Evolutionary conservation across 2,329 filamentous ascomycete species (phyloP).

Genomic region (Meredithiella fracta): DNA sequence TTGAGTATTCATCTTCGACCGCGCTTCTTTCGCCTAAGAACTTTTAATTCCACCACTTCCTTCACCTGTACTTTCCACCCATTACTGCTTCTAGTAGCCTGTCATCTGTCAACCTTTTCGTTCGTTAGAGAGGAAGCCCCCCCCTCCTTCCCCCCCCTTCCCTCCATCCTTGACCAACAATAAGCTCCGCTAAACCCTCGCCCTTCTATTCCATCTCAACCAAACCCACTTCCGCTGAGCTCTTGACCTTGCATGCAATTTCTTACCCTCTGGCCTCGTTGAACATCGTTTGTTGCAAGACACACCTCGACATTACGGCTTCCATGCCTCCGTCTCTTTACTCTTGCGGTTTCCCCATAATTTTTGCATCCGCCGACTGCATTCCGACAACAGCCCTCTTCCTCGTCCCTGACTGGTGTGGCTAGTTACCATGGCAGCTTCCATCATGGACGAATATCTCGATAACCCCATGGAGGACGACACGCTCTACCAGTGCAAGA

Average conservation of each 20-base stretch:
- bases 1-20: background rate
- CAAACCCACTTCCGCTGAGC: background rate
- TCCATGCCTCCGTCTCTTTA: background rate
- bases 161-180: background rate
- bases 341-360: background rate
- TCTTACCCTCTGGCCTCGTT: background rate
- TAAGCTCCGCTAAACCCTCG: background rate
- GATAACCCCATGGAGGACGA: slow-evolving; percentile 58
- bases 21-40: background rate
- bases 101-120: background rate
- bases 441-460: slow-evolving; percentile 42
- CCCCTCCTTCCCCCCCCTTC: background rate
- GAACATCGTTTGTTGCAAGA: background rate
- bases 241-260: background rate
- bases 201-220: background rate
- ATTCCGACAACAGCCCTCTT: background rate
- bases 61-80: background rate
- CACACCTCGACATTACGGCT: background rate
- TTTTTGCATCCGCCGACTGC: background rate
- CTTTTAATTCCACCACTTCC: background rate
- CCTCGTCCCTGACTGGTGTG: background rate
- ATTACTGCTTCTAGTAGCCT: background rate
- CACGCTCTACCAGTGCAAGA: slow-evolving; percentile 79
- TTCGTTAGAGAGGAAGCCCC: background rate
- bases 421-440: slow-evolving; percentile 24